Conservation (phyloP, 129 eudicot genomes). For the Flaveria robusta region DNA sequence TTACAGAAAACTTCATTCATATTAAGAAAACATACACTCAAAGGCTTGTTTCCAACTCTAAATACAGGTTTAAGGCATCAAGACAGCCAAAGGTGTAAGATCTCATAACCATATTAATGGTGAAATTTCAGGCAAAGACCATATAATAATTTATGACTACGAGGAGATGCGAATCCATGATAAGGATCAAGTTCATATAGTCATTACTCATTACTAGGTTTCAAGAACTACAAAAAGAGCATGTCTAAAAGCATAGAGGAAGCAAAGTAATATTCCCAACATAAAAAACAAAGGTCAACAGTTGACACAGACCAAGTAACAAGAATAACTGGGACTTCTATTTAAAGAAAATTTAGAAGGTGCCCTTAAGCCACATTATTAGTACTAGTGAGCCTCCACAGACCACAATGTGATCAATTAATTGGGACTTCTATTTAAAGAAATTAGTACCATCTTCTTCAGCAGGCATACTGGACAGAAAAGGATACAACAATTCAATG, state of each 20-base stretch:
- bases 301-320: background rate
- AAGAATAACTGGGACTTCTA: slow-evolving; percentile 4
- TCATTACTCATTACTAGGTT: background rate
- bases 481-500: background rate
- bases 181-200: background rate
- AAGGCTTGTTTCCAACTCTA: background rate
- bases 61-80: background rate
- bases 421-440: background rate
- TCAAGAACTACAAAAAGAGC: background rate
- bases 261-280: background rate
- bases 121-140: background rate
- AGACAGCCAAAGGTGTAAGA: background rate
- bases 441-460: slow-evolving; percentile 9
- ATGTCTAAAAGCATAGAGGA: background rate
- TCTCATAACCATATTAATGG: background rate
- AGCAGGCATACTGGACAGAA: background rate
- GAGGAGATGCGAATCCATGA: background rate
- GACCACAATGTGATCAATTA: background rate
- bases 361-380: slow-evolving; percentile 3
- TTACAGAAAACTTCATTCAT: background rate
- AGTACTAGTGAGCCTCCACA: background rate
- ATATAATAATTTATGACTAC: background rate
- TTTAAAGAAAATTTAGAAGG: background rate
- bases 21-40: background rate
- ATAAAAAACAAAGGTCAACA: background rate